Evolutionary conservation across 164 flowering plant genomes (phyloP), one percentile per base, ranked within the genome.

Genomic region (Umbellularia californica): DNA sequence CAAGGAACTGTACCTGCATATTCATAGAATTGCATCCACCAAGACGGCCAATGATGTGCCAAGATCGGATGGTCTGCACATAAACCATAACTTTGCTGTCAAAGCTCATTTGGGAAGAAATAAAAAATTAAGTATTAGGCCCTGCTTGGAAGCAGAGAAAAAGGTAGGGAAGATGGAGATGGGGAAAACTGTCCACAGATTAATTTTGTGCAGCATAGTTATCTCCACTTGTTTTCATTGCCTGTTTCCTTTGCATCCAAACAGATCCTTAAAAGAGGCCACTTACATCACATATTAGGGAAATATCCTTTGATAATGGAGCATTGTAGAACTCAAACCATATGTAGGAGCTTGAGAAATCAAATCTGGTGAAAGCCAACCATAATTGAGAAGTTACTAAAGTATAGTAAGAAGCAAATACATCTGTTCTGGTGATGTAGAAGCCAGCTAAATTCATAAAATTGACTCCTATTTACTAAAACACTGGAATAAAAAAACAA

Each of bases 11-110:
- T 83, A 95, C 97, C 81, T 95, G 99, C 97, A 93, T 95, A 82
- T 95, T 95, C 95, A 95, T 83, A 74, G 97, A 88, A 82, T 93
- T 93, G 86, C 94, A 93, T 75, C 99, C 99, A 74, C 99, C 99
- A 79, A 92, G 94, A 74, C 95, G 91, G 70, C 98, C 97, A 80
- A 93, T 74, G 68, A 95, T 89, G 84, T 90, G 91, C 99, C 97
- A 95, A 25, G 97, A 81, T 51, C 97, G 84, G 76, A 95, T 85
- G 64, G 93, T 76, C 99, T 95, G 92, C 81, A 85, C 72, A 65
- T 23, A 75, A 30, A 47, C 68, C 67, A 75, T 5, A 58, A 14
- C 23, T 4, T 28, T 58, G 50, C 68, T 30, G 65, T 10, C 25
- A 35, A 65, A 72, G 74, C 69, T 69, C 70, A 50, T 72, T 50